Base-by-base conservation (phyloP, 805 yeast species). In the Lachancea sp. region DNA sequence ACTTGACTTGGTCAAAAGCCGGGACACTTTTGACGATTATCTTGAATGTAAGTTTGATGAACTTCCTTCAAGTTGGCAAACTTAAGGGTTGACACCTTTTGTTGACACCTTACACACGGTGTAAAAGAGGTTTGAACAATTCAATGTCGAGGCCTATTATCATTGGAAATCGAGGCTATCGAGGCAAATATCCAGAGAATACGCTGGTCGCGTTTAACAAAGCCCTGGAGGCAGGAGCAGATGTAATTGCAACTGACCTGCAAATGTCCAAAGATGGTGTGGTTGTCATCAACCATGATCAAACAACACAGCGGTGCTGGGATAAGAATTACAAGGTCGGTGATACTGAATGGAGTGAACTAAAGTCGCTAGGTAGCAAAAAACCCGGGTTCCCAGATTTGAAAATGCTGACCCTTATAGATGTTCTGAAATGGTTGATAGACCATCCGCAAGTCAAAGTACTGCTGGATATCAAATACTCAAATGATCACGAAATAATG, bases 271-370 rank as follows among this genome's bases (percentile, higher is more conserved):
- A 56, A 2, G 85, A 79, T 53, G 76, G 76, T n/a, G 66, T 66
- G 3, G 71, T 78, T 2, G 77, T 79, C 16, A 65, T 79, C 40
- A 73, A 74, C 49, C 85, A 79, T 52, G 84, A 79, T 47, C 62
- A 71, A 3, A 61, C 57, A 39, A 70, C 82, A 0, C 73, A 71
- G 4, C 68, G 84, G 43, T 67, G 71, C 31, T 79, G 75, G 64
- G 65, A 72, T 42, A 55, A 59, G 32, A 58, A 71, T 32, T 46
- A 57, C 36, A 56, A 54, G 7, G 72, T 78, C 46, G 59, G 63
- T 11, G 64, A 69, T 3, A 62, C 73, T 1, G 42, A 59, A 46
- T 41, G 68, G 52, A 59, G 45, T 38, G 71, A 62, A 6, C 54
- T 77, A 40, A 66, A 66, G 39, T 49, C 59, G 36, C 55, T 77